These are phyloP conservation scores for Cutaneotrichosporon daszewskae DNA, from an alignment of 1,284 basidiomycete genomes.

Conservation along the genomic window DNA sequence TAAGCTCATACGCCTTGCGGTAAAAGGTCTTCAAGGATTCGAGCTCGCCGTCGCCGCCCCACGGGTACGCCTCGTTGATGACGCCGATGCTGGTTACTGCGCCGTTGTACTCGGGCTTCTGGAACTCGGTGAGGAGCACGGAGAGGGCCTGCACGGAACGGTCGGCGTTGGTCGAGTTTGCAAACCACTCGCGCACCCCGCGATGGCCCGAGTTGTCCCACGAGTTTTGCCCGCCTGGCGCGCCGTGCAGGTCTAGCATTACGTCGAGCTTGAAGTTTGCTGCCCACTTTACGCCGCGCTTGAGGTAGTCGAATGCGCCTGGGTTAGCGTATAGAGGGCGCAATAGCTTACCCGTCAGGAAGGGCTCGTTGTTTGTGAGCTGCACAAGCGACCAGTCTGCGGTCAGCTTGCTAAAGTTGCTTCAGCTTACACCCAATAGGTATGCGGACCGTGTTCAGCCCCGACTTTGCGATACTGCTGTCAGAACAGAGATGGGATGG, in stretches of 20 bases:
- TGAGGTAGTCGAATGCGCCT: constrained; percentile 41
- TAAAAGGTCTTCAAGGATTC: constrained; percentile 51
- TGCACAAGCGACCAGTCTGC: constrained; percentile 43
- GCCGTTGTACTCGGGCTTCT: constrained; percentile 25
- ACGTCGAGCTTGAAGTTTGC: constrained; percentile 67
- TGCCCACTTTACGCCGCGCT: constrained; percentile 70
- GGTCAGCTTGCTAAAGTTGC: constrained; percentile 35
- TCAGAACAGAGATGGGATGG: not conserved
- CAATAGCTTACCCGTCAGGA: constrained; percentile 31
- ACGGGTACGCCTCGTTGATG: constrained; percentile 10
- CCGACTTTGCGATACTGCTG: constrained; percentile 74
- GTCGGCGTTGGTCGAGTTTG: constrained; percentile 59
- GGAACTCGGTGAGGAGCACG: constrained; percentile 51
- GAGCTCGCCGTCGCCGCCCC: not conserved
- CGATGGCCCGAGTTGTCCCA: constrained; percentile 78
- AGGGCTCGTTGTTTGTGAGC: constrained; percentile 56
- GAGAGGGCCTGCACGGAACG: constrained; percentile 67
- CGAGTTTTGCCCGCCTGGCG: constrained; percentile 70
- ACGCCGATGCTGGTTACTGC: constrained; percentile 40
- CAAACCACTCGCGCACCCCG: constrained; percentile 65
- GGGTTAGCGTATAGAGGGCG: not conserved
- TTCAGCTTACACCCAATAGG: constrained; percentile 55
- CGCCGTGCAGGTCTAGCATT: constrained; percentile 63
- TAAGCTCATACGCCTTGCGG: constrained; percentile 1
- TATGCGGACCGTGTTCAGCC: constrained; percentile 72